Evolutionary conservation across 169 alveolate species (phyloP), one percentile per base, ranked within the genome.

Genomic region (Besnoitia besnoiti): DNA sequence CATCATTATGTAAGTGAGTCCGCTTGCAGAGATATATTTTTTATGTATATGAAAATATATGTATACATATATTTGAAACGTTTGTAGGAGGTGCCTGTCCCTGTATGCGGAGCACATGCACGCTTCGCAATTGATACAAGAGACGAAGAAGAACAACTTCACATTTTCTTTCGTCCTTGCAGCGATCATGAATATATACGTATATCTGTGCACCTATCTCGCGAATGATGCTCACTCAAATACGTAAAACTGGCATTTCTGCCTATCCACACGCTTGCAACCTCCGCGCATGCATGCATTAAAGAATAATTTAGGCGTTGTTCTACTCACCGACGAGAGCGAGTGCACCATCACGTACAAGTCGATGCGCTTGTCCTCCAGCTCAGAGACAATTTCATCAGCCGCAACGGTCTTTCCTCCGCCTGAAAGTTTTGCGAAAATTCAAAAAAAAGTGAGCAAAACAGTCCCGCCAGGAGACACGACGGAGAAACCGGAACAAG

Each of bases 331-430:
- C 49, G 49, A 27, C 10, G 8, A 35, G 55, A 77, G 87, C 5
- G 87, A 77, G 19, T 77, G 87, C 3, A 77, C 40, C 61, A 77
- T 77, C 61, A 77, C 59, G 87, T 77, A 77, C 40, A 77, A 35
- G 21, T 77, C 87, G 37, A 77, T 55, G 59, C 87, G 87, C 37
- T 42, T 37, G 59, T 77, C 87, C 30, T 77, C 87, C 8, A 77
- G 87, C 30, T 77, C 87, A 77, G 87, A 77, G 47, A 77, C 24
- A 30, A 77, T 42, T 44, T 42, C 87, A 8, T 77, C 87, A 1
- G 87, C 1, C 12, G 59, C 4, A 16, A 24, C 33, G 2, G 87
- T 30, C 87, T 24, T 73, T n/a, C 82, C 82, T 16, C 39, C n/a
- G 46, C 39, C 82, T 73, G 82, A n/a, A 37, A 12, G 59, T 7